Percentiles rank a stretch among this genome's conserved stretches.
Evolutionary conservation across 2,329 filamentous ascomycete species (phyloP).

Genomic region (Diaporthe vaccinii): DNA sequence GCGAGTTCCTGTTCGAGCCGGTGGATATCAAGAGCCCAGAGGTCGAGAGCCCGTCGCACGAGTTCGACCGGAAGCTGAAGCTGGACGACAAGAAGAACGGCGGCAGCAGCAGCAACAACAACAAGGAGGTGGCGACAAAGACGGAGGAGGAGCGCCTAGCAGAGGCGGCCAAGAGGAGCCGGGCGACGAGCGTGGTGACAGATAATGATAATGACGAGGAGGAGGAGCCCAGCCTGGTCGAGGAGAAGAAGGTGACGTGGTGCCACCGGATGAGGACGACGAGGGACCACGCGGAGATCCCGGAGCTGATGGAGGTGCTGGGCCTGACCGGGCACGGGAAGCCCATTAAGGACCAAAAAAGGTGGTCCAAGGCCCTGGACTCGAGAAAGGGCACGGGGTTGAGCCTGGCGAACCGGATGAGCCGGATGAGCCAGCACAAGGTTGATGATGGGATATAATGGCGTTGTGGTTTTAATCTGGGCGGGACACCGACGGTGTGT

Average conservation of each 20-base stretch:
- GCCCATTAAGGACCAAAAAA: constrained; percentile 55
- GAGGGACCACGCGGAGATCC: constrained; percentile 81
- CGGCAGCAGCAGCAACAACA: constrained; percentile 13
- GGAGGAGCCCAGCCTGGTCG: constrained; percentile 50
- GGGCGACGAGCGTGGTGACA: constrained; percentile 41
- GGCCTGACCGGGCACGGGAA: constrained; percentile 64
- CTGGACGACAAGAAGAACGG: constrained; percentile 15
- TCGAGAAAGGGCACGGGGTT: constrained; percentile 67
- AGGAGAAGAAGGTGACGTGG: constrained; percentile 78
- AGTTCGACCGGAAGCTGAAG: constrained; percentile 50
- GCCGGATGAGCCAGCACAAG: constrained; percentile 34
- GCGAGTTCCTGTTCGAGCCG: constrained; percentile 83
- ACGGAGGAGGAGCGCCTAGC: constrained; percentile 29
- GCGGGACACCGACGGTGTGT: background rate
- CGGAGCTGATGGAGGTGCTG: constrained; percentile 73
- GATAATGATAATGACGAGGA: constrained; percentile 43
- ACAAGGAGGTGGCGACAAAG: constrained; percentile 35
- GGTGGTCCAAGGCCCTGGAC: constrained; percentile 61
- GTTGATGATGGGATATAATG: constrained; percentile 3
- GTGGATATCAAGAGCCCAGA: constrained; percentile 59
- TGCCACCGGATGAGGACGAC: constrained; percentile 87
- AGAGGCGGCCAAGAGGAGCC: constrained; percentile 33
- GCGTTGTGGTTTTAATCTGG: background rate
- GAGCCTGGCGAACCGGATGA: constrained; percentile 59
- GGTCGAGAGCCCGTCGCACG: constrained; percentile 51